These are phyloP conservation scores for Vitis cinerea DNA, from an alignment of 164 flowering plant genomes.

Conservation along the genomic window DNA sequence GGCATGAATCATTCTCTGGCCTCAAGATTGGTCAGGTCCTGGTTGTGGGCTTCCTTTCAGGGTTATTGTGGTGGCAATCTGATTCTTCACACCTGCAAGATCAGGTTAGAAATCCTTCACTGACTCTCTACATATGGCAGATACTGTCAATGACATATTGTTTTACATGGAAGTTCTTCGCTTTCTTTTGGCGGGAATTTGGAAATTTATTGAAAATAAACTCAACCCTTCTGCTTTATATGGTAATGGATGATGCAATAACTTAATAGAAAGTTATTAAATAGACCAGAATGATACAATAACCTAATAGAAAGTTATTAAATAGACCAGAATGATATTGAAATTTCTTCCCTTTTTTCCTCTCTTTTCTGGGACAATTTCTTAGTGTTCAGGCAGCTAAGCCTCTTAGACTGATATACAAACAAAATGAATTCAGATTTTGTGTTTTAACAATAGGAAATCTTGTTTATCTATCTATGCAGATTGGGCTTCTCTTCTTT, in stretches of 20 bases:
- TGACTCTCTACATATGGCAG: not conserved
- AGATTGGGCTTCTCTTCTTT: constrained; percentile 75
- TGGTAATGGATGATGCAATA: not conserved
- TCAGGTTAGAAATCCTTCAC: constrained; percentile 33
- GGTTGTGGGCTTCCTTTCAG: constrained; percentile 37
- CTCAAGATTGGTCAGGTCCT: constrained; percentile 45
- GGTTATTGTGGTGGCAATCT: constrained; percentile 65
- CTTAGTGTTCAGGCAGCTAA: no score
- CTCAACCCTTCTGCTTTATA: not conserved
- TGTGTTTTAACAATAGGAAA: not conserved
- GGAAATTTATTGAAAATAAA: not conserved
- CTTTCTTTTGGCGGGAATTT: not conserved
- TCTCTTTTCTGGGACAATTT: no score
- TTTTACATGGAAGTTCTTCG: not conserved
- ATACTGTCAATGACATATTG: not conserved
- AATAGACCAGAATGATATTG: no score
- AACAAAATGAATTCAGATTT: no score
- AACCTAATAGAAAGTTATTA: no score
- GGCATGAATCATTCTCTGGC: constrained; percentile 44
- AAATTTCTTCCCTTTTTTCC: no score
- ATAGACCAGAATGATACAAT: no score
- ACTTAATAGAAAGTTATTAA: no score
- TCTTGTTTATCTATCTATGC: constrained; percentile 5
- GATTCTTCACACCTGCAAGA: constrained; percentile 47
- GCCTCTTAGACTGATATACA: no score